Conservation (phyloP, 805 yeast species). For the Suhomyces pyralidae region DNA sequence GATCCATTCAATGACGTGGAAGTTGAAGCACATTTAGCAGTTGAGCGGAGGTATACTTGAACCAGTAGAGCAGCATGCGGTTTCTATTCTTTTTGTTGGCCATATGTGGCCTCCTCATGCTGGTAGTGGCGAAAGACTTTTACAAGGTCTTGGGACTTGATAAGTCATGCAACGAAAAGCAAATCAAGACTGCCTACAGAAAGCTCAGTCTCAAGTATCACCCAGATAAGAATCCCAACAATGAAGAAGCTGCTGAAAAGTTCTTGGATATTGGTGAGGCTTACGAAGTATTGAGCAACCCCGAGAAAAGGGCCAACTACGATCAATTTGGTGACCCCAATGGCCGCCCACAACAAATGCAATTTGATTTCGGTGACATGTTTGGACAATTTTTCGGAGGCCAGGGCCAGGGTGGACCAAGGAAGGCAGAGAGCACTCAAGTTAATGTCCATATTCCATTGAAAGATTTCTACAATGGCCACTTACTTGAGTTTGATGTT, state of each 20-base stretch:
- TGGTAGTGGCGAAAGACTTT: conserved; percentile 39
- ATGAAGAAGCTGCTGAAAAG: conserved; percentile 77
- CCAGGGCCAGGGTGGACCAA: conserved; percentile 35
- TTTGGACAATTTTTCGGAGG: conserved; percentile 53
- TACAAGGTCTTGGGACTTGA: conserved; percentile 66
- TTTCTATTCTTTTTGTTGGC: conserved; percentile 5
- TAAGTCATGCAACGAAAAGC: conserved; percentile 68
- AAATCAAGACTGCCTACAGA: conserved; percentile 83
- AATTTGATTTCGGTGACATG: conserved; percentile 51
- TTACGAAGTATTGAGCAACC: conserved; percentile 76
- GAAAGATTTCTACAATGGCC: conserved; percentile 71
- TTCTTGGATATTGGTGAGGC: conserved; percentile 93
- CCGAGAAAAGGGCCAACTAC: conserved; percentile 63
- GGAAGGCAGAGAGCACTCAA: conserved; percentile 58
- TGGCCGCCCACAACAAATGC: conserved; percentile 33
- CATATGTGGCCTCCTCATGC: conserved; percentile 8
- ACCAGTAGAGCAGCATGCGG: conserved; percentile 1
- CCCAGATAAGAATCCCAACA: conserved; percentile 84
- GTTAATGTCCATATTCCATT: conserved; percentile 56
- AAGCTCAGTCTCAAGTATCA: conserved; percentile 80
- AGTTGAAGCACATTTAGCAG: conserved; percentile 1
- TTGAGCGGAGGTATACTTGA: neutral
- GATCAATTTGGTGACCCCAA: conserved; percentile 76
- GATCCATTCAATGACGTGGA: conserved; percentile 4
- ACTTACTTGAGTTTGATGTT: conserved; percentile 54